Evolutionary conservation across 352 stramenopile species (phyloP), one percentile per base, ranked within the genome.

Genomic region (Stramenopiles sp.): DNA sequence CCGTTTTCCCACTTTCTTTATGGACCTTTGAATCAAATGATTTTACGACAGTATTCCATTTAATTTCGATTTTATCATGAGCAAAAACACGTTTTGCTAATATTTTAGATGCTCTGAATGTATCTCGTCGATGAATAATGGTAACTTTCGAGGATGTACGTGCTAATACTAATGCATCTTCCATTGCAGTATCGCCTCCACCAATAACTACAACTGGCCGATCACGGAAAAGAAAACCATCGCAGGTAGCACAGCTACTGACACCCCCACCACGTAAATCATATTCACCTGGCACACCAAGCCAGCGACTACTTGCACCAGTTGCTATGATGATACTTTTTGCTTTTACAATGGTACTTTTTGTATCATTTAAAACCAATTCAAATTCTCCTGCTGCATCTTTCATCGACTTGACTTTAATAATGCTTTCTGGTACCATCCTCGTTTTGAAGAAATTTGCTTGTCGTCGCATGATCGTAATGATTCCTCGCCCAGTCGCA

Each of bases 151-250:
- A 80, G 27, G 53, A 76, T 32, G 81, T 85, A 63, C 83, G 83
- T 30, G 86, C 79, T 38, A 89, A 79, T 29, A 86, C 79, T 20
- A 87, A 78, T 0, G 84, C 85, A 63, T 86, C 85, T 79, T 88
- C 85, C 77, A 91, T 91, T 53, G 88, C 88, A 23, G 87, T 82
- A 82, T 92, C 88, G 73, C 88, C 88, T 31, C 88, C 88, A 33
- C 88, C 88, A 6, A 92, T 84, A 30, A 83, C 79, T 27, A 83
- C 43, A 6, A 83, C 81, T 73, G 80, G 63, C 33, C 81, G 80
- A 0, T 69, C 80, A 33, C 81, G 63, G 53, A 79, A 83, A 43
- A 83, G 83, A 6, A 81, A 80, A 0, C 81, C 81, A 23, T 83
- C 81, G 27, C 81, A 83, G 0, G 81, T 83, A 38, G 81, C 81